phyloP scores from a whole-genome alignment of 768 basidiomycete species.

The Collybia nuda region DNA sequence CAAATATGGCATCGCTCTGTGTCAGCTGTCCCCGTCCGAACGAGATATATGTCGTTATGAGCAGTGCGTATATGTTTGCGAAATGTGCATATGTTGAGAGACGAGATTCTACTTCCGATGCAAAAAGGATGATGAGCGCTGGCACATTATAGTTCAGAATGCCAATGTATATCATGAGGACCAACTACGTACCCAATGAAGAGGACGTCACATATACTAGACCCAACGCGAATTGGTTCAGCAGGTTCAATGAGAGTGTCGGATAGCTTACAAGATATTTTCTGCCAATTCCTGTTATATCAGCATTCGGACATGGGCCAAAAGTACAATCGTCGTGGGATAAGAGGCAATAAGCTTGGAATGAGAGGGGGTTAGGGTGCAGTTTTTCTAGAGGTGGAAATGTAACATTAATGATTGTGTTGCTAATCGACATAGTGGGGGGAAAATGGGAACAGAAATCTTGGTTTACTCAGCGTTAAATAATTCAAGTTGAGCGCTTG shows the following conservation, averaged over 20 bases:
- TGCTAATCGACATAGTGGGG: no score
- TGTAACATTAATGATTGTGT: no score
- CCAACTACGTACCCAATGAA: constrained; percentile 3
- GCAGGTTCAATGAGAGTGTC: no score
- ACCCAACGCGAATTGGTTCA: not conserved
- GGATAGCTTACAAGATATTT: constrained; percentile 14
- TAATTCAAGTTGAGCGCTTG: no score
- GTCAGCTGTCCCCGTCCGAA: constrained; percentile 9
- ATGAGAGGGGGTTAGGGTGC: no score
- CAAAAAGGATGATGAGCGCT: no score
- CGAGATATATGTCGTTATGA: constrained; percentile 7
- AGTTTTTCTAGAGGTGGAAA: no score
- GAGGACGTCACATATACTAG: constrained; percentile 10
- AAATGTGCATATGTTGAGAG: constrained; percentile 16
- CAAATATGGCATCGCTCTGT: constrained; percentile 16
- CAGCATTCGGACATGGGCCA: constrained; percentile 17
- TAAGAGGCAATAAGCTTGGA: constrained; percentile 15
- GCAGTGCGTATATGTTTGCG: constrained; percentile 13
- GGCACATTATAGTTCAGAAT: no score
- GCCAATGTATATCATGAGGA: no score
- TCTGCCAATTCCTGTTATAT: constrained; percentile 19
- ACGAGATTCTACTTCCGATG: not conserved
- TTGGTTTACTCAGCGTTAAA: no score
- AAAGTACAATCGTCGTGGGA: constrained; percentile 11
- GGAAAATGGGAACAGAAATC: no score